Conservation (phyloP, 306 rosid species). For the Psophocarpus tetragonolobus region DNA sequence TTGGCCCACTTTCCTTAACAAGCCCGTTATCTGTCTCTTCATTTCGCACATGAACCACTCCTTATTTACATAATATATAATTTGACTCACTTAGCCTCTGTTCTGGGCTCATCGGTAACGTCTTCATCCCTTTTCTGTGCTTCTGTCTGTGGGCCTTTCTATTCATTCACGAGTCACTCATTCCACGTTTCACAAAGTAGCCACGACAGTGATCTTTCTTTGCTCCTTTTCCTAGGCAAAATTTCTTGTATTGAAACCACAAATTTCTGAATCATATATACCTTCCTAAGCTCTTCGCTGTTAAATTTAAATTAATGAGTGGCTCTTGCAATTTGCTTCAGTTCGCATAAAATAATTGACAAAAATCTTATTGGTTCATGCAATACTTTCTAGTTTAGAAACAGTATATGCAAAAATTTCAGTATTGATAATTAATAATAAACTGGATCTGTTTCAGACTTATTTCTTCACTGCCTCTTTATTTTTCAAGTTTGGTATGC, state of each 20-base stretch:
- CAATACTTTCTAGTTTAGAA: neutral
- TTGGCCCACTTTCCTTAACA: neutral
- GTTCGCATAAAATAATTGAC: neutral
- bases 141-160: neutral
- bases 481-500: too few relatives aligned
- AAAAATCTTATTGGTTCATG: neutral
- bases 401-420: neutral
- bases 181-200: neutral
- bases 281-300: neutral
- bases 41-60: neutral
- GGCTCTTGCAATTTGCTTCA: neutral
- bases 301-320: neutral
- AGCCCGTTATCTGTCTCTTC: neutral
- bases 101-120: slow-evolving; percentile 23
- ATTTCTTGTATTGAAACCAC: neutral
- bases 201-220: slow-evolving; percentile 13
- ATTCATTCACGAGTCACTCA: slow-evolving; percentile 1
- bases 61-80: neutral
- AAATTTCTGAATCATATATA: neutral
- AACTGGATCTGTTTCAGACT: too few relatives aligned
- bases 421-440: too few relatives aligned
- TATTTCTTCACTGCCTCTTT: too few relatives aligned
- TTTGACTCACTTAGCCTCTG: neutral
- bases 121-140: slow-evolving; percentile 7
- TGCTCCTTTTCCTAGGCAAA: neutral